These are phyloP conservation scores for Xylaria palmicola DNA, from an alignment of 495 filamentous ascomycete genomes.

Conservation along the genomic window DNA sequence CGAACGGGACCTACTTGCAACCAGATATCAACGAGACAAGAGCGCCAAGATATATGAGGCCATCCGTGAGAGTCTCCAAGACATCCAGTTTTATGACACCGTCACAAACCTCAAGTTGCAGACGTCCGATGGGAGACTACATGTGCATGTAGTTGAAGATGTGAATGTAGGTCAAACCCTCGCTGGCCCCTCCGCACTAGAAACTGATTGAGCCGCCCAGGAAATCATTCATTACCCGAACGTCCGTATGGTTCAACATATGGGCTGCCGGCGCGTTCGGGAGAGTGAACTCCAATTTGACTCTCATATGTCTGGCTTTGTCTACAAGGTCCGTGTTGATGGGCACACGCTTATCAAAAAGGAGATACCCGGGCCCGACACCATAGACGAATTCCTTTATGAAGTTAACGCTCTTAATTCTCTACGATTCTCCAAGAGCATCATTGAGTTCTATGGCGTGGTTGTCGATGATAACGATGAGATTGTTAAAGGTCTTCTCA, in stretches of 20 bases:
- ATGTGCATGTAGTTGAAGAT: conserved; percentile 98
- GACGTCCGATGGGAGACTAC: conserved; percentile 82
- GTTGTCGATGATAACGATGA: conserved; percentile 78
- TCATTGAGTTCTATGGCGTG: conserved; percentile 86
- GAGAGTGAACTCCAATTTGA: conserved; percentile 82
- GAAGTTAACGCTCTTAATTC: conserved; percentile 92
- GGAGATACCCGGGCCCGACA: conserved; percentile 95
- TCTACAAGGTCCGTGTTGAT: conserved; percentile 82
- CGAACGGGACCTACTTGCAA: conserved; percentile 73
- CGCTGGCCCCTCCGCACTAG: conserved; percentile 14
- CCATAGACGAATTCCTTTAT: conserved; percentile 95
- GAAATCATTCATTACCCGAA: conserved; percentile 91
- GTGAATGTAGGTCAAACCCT: conserved; percentile 58
- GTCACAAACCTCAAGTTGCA: conserved; percentile 96
- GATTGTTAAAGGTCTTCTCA: conserved; percentile 84
- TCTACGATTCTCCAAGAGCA: conserved; percentile 67
- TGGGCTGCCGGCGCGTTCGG: conserved; percentile 63
- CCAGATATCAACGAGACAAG: conserved; percentile 89
- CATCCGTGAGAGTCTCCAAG: conserved; percentile 84
- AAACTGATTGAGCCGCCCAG: conserved; percentile 24
- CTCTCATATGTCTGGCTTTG: conserved; percentile 91
- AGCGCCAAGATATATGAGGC: conserved; percentile 94
- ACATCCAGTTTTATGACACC: conserved; percentile 93
- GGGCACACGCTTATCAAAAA: conserved; percentile 86
- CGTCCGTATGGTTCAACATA: conserved; percentile 69